A percentile compares a stretch with the other conserved stretches of the same genome.
Conservation (phyloP, 2,329 filamentous ascomycete species). For the Neopestalotiopsis clavispora region DNA sequence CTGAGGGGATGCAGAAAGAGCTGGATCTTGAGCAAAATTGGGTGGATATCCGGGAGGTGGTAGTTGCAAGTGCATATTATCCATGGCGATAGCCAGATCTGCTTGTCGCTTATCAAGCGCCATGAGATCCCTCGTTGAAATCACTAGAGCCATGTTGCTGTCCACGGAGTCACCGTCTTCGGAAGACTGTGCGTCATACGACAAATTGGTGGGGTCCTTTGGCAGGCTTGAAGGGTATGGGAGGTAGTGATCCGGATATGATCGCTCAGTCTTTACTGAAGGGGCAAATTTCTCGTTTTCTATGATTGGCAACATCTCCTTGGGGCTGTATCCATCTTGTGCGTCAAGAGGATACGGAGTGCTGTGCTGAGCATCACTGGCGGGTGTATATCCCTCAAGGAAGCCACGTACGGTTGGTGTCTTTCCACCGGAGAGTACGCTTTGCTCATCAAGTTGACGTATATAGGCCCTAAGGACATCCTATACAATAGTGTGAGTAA, state of each 20-base stretch:
- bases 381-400: slow-evolving; percentile 43
- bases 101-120: slow-evolving; percentile 44
- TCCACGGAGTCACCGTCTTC: slow-evolving; percentile 40
- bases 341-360: slow-evolving; percentile 33
- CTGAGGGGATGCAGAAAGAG: slow-evolving; percentile 39
- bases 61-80: slow-evolving; percentile 45
- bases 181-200: slow-evolving; percentile 42
- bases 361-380: slow-evolving; percentile 36
- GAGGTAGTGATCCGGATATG: slow-evolving; percentile 37
- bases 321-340: slow-evolving; percentile 34
- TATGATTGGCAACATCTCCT: slow-evolving; percentile 40
- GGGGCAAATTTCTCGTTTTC: slow-evolving; percentile 48
- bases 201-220: slow-evolving; percentile 28
- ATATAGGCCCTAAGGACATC: slow-evolving; percentile 66
- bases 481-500: slow-evolving; percentile 39
- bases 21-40: slow-evolving; percentile 37
- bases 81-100: slow-evolving; percentile 49
- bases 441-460: slow-evolving; percentile 59
- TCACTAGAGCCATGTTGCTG: slow-evolving; percentile 47
- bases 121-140: slow-evolving; percentile 60
- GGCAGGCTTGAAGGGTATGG: slow-evolving; percentile 25
- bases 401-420: slow-evolving; percentile 58
- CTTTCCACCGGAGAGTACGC: slow-evolving; percentile 45
- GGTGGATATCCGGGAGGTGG: slow-evolving; percentile 26
- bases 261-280: slow-evolving; percentile 43